These are phyloP conservation scores for Funneliformis geosporum DNA, from an alignment of 192 early-diverging fungal species.

Conservation along the genomic window DNA sequence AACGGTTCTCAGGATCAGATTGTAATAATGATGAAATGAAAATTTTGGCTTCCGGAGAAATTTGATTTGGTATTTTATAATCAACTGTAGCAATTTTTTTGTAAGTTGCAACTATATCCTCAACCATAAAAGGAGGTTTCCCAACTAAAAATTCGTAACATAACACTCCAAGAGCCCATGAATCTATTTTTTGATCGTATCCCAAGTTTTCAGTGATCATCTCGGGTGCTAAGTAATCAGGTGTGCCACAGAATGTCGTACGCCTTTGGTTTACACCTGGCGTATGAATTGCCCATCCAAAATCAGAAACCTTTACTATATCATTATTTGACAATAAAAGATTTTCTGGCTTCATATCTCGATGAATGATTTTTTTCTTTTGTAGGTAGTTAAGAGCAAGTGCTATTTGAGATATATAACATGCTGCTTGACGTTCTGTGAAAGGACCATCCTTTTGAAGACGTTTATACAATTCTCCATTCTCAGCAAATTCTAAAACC, in stretches of 20 bases:
- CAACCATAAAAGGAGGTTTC: constrained; percentile 79
- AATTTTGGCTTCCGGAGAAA: constrained; percentile 79
- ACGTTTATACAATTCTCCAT: constrained; percentile 89
- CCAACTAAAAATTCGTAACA: constrained; percentile 93
- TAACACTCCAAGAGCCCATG: constrained; percentile 92
- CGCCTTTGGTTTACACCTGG: constrained; percentile 42
- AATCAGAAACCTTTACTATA: constrained; percentile 93
- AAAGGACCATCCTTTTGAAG: constrained; percentile 72
- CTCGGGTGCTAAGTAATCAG: constrained; percentile 96
- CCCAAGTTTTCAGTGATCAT: constrained; percentile 86
- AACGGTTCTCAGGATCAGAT: constrained; percentile 69
- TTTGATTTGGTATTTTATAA: constrained; percentile 70
- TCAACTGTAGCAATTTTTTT: constrained; percentile 82
- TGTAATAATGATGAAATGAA: constrained; percentile 81
- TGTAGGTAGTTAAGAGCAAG: constrained; percentile 89
- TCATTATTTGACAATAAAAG: constrained; percentile 80
- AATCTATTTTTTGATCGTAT: constrained; percentile 79
- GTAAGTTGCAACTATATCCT: constrained; percentile 54
- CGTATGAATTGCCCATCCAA: constrained; percentile 96
- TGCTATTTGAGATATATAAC: constrained; percentile 77
- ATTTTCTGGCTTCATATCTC: constrained; percentile 98
- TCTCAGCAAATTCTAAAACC: constrained; percentile 93
- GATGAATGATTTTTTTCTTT: constrained; percentile 88
- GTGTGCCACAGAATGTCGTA: constrained; percentile 81
- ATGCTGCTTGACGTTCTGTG: constrained; percentile 68